phyloP scores from a whole-genome alignment of 345 rosid species.

The Eucalyptus regnans region DNA sequence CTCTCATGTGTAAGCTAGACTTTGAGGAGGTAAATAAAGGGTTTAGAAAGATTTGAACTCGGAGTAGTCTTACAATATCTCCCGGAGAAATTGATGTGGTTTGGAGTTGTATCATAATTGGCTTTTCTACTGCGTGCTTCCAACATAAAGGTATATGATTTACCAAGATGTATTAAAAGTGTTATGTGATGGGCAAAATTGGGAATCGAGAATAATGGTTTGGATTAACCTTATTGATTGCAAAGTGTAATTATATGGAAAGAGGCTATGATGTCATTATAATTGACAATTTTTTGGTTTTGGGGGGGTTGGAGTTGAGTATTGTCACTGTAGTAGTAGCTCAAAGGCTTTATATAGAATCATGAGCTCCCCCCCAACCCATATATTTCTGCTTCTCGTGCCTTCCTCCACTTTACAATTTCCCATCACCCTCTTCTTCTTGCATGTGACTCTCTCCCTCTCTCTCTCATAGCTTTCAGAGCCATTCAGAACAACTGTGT shows the following conservation, averaged over 20 bases:
- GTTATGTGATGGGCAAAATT: neutral
- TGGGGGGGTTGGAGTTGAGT: neutral
- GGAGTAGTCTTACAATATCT: neutral
- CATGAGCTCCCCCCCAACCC: neutral
- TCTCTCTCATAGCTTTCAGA: neutral
- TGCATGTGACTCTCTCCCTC: slow-evolving; percentile 8
- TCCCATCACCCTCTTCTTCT: slow-evolving; percentile 14
- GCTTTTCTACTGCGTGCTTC: neutral
- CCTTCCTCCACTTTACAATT: slow-evolving; percentile 16
- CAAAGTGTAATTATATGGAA: neutral
- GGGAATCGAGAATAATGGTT: too few species aligned
- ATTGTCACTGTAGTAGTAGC: neutral
- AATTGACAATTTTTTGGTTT: neutral
- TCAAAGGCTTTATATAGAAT: neutral
- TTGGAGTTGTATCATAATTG: neutral
- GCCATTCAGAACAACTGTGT: neutral
- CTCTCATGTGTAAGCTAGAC: neutral
- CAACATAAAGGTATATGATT: neutral
- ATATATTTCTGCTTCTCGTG: slow-evolving; percentile 20
- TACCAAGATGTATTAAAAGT: neutral
- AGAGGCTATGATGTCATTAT: neutral
- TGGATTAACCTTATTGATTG: neutral
- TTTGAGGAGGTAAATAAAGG: neutral
- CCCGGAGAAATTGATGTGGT: neutral
- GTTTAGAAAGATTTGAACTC: neutral